These are phyloP conservation scores for Yamadazyma takamatsuzukensis DNA, from an alignment of 805 yeast species.

Conservation along the genomic window DNA sequence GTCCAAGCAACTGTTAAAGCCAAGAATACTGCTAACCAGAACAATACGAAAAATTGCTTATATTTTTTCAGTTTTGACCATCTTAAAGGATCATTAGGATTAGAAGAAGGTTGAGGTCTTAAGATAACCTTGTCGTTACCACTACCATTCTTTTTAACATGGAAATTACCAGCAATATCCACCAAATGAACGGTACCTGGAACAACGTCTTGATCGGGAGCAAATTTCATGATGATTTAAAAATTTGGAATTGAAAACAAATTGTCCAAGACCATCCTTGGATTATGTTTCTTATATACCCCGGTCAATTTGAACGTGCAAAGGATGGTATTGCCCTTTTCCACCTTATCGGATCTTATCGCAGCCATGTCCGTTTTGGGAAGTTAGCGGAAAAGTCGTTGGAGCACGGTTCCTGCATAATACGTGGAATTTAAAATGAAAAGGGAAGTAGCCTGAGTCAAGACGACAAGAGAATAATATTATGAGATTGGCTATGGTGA, in stretches of 20 bases:
- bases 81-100: slow-evolving; percentile 33
- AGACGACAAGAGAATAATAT: no score
- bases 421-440: not conserved
- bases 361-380: not conserved
- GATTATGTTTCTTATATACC: slow-evolving; percentile 1
- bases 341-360: not conserved
- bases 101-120: slow-evolving; percentile 31
- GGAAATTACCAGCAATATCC: slow-evolving; percentile 22
- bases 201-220: slow-evolving; percentile 15
- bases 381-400: not conserved
- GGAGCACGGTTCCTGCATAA: not conserved
- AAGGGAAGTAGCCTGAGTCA: not conserved
- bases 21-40: slow-evolving; percentile 22
- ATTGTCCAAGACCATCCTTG: not conserved
- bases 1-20: slow-evolving; percentile 22
- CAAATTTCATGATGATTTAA: not conserved
- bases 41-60: slow-evolving; percentile 25
- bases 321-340: slow-evolving; percentile 1
- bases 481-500: no score
- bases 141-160: slow-evolving; percentile 15
- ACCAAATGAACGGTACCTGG: slow-evolving; percentile 37
- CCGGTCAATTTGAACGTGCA: slow-evolving; percentile 1
- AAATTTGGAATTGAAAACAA: not conserved
- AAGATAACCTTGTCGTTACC: slow-evolving; percentile 24
- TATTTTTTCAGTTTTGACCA: slow-evolving; percentile 29